Conservation (phyloP, 1,139 yeast genomes). For the Debaryomyces subglobosus region DNA sequence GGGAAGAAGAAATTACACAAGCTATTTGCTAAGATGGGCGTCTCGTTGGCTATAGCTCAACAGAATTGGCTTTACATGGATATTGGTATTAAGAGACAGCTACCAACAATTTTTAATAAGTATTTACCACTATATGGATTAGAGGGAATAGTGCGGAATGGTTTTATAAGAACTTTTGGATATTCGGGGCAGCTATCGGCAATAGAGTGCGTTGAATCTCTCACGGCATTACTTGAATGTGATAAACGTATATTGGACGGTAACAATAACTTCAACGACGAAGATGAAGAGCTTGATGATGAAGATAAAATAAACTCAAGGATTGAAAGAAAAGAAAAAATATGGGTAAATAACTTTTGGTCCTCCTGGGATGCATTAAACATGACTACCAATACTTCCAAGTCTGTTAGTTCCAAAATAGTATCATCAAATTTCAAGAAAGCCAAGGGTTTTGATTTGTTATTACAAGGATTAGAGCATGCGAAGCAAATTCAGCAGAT, state of each 20-base stretch:
- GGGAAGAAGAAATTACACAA: conserved; percentile 87
- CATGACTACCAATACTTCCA: conserved; percentile 36
- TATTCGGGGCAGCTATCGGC: conserved; percentile 87
- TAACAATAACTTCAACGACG: conserved; percentile 19
- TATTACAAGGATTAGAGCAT: conserved; percentile 70
- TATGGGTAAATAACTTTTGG: conserved; percentile 93
- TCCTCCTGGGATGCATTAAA: conserved; percentile 88
- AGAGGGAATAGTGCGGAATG: conserved; percentile 82
- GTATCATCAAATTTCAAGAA: conserved; percentile 27
- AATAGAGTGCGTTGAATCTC: conserved; percentile 88
- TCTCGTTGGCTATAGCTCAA: conserved; percentile 82
- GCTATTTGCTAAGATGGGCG: conserved; percentile 95
- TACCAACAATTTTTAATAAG: conserved; percentile 69
- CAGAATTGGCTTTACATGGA: conserved; percentile 95
- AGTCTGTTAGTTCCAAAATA: conserved; percentile 16
- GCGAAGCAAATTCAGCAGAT: conserved; percentile 84
- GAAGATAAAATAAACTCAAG: conserved; percentile 45
- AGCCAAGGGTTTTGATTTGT: conserved; percentile 55
- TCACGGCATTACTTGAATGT: conserved; percentile 80
- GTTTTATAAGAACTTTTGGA: conserved; percentile 85
- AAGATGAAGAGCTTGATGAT: conserved; percentile 25
- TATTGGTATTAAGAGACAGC: conserved; percentile 70
- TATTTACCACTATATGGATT: conserved; percentile 78
- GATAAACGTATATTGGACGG: conserved; percentile 41
- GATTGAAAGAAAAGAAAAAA: conserved; percentile 58